Base-by-base conservation (phyloP, 106 monocot genomes). In the Ottelia alismoides region DNA sequence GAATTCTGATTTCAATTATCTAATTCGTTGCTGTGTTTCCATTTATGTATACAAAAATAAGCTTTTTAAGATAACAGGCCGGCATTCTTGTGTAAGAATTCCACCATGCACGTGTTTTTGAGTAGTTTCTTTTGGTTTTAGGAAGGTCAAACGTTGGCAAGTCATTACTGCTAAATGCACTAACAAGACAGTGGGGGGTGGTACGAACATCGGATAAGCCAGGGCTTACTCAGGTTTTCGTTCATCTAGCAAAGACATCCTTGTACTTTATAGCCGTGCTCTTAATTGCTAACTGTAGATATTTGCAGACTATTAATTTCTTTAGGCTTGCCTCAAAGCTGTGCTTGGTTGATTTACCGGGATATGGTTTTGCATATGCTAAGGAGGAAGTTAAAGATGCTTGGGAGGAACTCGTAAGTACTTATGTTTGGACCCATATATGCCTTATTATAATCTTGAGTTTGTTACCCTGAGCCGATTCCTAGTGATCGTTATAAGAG, bases 301-400 rank as follows among this genome's bases (percentile, higher is more conserved):
- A 28, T 56, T 58, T 63, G 55, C 76, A 98, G 98, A 98, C 79
- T 2, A 83, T 98, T 35, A 98, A 98, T 63, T 98, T 98, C 61
- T n/a, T 98, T 56, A 76, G 72, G 58, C 82, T 98, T 60, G 98
- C 74, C 22, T 70, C 81, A 67, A 98, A 98, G 47, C 79, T 98
- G 62, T 82, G 70, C 51, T 68, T 98, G 20, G 98, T 98, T 65
- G 98, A 98, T 71, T 70, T 98, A 52, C 98, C 98, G 63, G 98
- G 98, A 62, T 98, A 98, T 82, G 98, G 98, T 49, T 98, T 98
- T 82, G 98, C 98, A 30, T 98, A 90, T 79, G 98, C 90, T 28
- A 98, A 98, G 66, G 90, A 85, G 31, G 98, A 98, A 72, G 85
- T 90, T 30, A 90, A 86, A 70, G 98, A 98, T 25, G 50, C 82